Base-by-base conservation (phyloP, 306 rosid genomes). In the Hippophae gyantsensis region DNA sequence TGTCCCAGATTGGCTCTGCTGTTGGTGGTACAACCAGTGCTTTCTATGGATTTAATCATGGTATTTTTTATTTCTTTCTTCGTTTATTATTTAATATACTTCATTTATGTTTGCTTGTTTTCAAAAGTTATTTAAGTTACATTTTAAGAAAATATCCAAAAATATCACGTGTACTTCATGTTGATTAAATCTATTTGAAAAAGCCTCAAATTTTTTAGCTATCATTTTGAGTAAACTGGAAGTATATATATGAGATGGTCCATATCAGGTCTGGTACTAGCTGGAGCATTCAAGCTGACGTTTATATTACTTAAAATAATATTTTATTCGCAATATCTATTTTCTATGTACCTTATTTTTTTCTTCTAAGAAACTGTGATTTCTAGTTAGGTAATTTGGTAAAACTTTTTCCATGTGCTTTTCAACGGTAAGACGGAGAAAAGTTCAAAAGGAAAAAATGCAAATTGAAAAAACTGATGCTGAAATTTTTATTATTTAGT, bases 21-120 rank as follows among this genome's bases (percentile, higher is more conserved):
- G 84, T 87, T 70, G 97, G 97, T 57, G 97, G 97, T 54, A 90
- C 78, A 9, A 54, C 90, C 53, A 87, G 95, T 87, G 95, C 93
- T 43, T 90, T 90, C 66, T 90, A 87, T 79, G 92, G 97, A 77
- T 90, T 90, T 77, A 87, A 90, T 76, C 81, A 79, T 48, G 96
- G 97, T 90, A 76, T 54, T 25, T 48, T 57, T 1, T 52, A 48
- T 56, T n/a, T 23, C 56, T 66, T 6, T 25, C 57, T 10, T 23
- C 32, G 26, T 52, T 43, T 48, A 42, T 43, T 9, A 32, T 72
- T 27, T 26, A 40, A 61, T 11, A 62, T 50, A 26, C 8, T 12
- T 6, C 10, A 14, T 5, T 64, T 62, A 47, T 6, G 25, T 6
- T 6, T 27, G 9, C 32, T 40, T 61, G 8, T 49, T 40, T 27